Evolutionary conservation across 805 yeast genomes (phyloP), one percentile per base, ranked within the genome.

Genomic region (Candida andamanensis): DNA sequence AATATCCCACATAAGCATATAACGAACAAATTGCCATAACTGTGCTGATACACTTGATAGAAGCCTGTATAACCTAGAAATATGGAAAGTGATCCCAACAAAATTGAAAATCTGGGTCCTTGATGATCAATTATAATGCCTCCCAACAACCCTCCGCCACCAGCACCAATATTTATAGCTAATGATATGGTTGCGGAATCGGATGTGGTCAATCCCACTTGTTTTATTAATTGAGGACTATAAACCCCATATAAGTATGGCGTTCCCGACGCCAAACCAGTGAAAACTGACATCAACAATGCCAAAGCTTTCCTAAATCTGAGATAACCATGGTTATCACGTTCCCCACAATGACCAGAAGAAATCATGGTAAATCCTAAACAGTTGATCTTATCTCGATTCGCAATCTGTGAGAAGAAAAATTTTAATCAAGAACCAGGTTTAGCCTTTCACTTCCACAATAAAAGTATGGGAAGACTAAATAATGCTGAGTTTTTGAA

Each of bases 221-320:
- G 58, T 16, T 63, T 58, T 17, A 80, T 68, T 40, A 83, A 58
- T 49, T 82, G 87, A 2, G 90, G 89, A 1, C 86, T 78, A 49
- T 76, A 83, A n/a, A 76, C 74, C 1, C 89, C 84, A 50, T 76
- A 83, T 10, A 80, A 58, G 45, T 83, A 83, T 0, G 85, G 83
- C 2, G 87, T 81, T 2, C 92, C 90, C 3, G 85, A 70, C 0
- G 81, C 86, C 28, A 81, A 46, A 0, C 84, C 71, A 6, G 78
- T 78, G 12, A 79, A 47, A 10, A 62, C 44, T 10, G 69, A 58
- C 15, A 50, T 49, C 8, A 44, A 30, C 24, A 64, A 48, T 1
- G 68, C 50, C 10, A 28, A 9, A 4, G 17, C 3, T 16, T 33
- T 24, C 13, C 30, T 24, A 3, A 24, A 7, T n/a, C n/a, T n/a